phyloP scores from a whole-genome alignment of 495 filamentous ascomycete genomes.

The Umbilicaria muhlenbergii region DNA sequence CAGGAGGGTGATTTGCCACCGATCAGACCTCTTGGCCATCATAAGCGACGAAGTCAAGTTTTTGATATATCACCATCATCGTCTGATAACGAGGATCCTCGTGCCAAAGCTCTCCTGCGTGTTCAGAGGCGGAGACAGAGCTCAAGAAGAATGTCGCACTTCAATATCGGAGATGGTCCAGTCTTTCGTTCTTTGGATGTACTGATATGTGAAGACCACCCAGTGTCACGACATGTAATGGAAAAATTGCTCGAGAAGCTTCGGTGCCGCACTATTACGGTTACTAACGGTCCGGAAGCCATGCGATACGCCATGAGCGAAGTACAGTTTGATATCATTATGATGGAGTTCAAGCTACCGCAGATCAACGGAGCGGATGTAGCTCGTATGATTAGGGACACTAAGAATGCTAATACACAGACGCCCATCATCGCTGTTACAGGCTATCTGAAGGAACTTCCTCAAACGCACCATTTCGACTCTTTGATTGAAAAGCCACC shows the following conservation, averaged over 20 bases:
- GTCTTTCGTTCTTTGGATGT: conserved; percentile 84
- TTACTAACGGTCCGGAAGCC: conserved; percentile 74
- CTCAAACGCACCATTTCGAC: conserved; percentile 87
- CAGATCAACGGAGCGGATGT: conserved; percentile 90
- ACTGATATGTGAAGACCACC: conserved; percentile 94
- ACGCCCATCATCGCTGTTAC: conserved; percentile 97
- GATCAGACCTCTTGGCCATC: conserved; percentile 57
- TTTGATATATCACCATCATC: conserved; percentile 96
- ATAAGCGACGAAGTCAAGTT: conserved; percentile 85
- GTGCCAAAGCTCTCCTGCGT: conserved; percentile 79
- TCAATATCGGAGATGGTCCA: conserved; percentile 67
- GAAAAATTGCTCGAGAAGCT: conserved; percentile 91
- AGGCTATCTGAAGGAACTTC: conserved; percentile 89
- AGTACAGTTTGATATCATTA: conserved; percentile 88
- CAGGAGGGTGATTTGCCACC: conserved; percentile 64
- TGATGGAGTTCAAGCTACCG: conserved; percentile 91
- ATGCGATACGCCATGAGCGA: conserved; percentile 85
- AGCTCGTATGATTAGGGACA: conserved; percentile 91
- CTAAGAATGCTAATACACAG: conserved; percentile 81
- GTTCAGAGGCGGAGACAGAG: conserved; percentile 86
- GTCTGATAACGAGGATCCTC: conserved; percentile 89
- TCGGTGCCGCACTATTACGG: conserved; percentile 86
- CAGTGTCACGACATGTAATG: conserved; percentile 94
- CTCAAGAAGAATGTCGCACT: conserved; percentile 78
- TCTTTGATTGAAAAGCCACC: conserved; percentile 91